A percentile compares a stretch with the other conserved stretches of the same genome.
Evolutionary conservation across 768 basidiomycete species (phyloP).

Genomic region (Hericium rajendrae): DNA sequence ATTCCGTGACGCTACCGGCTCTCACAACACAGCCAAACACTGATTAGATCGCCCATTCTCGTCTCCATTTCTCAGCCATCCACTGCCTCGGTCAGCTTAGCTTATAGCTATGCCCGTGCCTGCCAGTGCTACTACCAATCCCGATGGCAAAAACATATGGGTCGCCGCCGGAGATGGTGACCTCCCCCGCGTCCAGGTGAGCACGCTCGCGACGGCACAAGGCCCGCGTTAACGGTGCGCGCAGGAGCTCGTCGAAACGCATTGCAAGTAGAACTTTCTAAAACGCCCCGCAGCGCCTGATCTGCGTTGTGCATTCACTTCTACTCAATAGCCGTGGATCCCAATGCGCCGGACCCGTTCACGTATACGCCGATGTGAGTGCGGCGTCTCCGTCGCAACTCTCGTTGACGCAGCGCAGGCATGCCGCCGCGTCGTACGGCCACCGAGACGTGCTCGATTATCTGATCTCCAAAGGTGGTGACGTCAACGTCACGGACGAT

Average conservation of each 20-base stretch:
- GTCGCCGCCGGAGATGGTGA: constrained; percentile 90
- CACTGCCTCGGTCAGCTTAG: too few species aligned
- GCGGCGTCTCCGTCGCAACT: neutral
- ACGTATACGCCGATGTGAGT: constrained; percentile 78
- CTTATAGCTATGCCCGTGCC: neutral
- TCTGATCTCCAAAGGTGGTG: constrained; percentile 65
- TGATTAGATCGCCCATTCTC: neutral
- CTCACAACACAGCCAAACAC: too few species aligned
- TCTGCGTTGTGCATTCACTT: neutral
- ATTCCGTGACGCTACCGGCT: too few species aligned
- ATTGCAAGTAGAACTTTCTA: constrained; percentile 42
- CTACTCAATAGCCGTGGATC: constrained; percentile 35
- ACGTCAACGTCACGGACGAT: constrained; percentile 76
- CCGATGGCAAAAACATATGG: constrained; percentile 65
- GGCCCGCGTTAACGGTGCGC: constrained; percentile 1
- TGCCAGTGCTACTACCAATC: neutral
- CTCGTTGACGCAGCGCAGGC: constrained; percentile 35
- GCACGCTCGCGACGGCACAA: neutral
- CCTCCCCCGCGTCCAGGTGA: constrained; percentile 61
- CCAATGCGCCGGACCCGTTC: constrained; percentile 59
- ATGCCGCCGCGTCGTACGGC: constrained; percentile 90
- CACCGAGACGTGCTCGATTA: constrained; percentile 70
- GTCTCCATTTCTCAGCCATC: neutral
- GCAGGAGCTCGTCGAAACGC: constrained; percentile 28
- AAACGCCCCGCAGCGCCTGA: constrained; percentile 18